These are phyloP conservation scores for Cladosporium sp. DNA, from an alignment of 2,329 filamentous ascomycete species.

Conservation along the genomic window DNA sequence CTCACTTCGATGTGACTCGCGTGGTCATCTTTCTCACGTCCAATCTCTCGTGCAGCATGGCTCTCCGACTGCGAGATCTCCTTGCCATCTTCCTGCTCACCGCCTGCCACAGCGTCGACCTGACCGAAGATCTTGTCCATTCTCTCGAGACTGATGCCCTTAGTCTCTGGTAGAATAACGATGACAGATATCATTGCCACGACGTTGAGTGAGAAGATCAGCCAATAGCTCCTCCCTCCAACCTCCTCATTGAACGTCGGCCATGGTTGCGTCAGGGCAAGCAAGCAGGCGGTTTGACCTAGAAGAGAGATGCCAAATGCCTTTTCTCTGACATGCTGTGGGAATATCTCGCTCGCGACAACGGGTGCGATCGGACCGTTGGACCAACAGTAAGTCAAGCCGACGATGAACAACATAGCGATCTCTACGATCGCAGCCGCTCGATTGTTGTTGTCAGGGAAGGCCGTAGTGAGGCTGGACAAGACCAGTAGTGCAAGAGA, in stretches of 20 bases:
- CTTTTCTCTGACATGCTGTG: conserved; percentile 40
- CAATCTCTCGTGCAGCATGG: too few species aligned
- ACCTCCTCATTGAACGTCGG: conserved; percentile 37
- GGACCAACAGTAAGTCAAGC: conserved; percentile 40
- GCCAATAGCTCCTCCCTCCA: conserved; percentile 37
- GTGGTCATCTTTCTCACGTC: too few species aligned
- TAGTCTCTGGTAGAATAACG: conserved; percentile 63
- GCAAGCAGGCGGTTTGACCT: conserved; percentile 37
- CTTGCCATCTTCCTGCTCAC: conserved; percentile 27
- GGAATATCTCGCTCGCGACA: conserved; percentile 39
- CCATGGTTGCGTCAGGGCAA: conserved; percentile 40
- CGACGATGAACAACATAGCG: conserved; percentile 42
- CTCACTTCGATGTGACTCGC: too few species aligned
- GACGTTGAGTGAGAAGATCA: conserved; percentile 38
- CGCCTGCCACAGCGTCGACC: conserved; percentile 36
- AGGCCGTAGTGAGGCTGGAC: conserved; percentile 36
- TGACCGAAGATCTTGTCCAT: conserved; percentile 30
- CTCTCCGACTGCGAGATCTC: not conserved
- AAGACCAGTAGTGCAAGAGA: conserved; percentile 35
- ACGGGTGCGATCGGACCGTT: conserved; percentile 38
- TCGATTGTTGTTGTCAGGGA: conserved; percentile 35
- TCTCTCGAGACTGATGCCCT: conserved; percentile 44
- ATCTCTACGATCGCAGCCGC: conserved; percentile 38
- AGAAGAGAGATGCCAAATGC: conserved; percentile 34
- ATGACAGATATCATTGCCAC: conserved; percentile 50